Evolutionary conservation across 345 rosid genomes (phyloP), one percentile per base, ranked within the genome.

Genomic region (Acer yangbiense): DNA sequence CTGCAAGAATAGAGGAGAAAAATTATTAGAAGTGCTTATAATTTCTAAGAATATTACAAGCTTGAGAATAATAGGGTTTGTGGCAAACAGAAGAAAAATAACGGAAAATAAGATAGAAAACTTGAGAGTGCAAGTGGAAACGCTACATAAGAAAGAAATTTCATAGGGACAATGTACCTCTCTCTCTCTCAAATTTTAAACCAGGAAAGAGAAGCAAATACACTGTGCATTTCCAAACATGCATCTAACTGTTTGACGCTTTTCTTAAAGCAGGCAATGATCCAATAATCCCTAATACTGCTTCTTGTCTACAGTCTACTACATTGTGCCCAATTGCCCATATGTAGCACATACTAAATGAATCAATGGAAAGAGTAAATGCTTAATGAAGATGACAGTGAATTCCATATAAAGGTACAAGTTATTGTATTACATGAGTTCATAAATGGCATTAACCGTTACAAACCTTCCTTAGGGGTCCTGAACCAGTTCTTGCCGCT

Each of bases 381-480:
- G 71, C 52, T 44, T 10, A 71, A 17, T 16, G 57, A 73, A 70
- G 71, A 65, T 5, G 25, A 71, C 12, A 41, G 25, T 4, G 50
- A 63, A 72, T 3, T 21, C 23, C 60, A 67, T 66, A 57, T 60
- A 54, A 16, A 21, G 63, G 16, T 17, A 32, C 65, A 72, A 61
- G 55, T 43, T 72, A 74, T 35, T 20, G 73, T 20, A 66, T 46
- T 65, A 46, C 9, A 32, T 9, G 25, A 55, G 69, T 68, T 44
- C 23, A 43, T 64, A 69, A n/a, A 65, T 48, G 78, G 60, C 58
- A 63, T 52, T 55, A 70, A 65, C 61, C 72, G 69, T 72, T 58
- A 81, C 92, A 78, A 79, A 95, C 98, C 98, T 95, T 95, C 74
- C 98, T 84, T 54, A 97, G 92, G 74, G 89, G 82, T 23, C 98